Base-by-base conservation (phyloP, 2,329 filamentous ascomycete species). In the Verticillium nubilum region DNA sequence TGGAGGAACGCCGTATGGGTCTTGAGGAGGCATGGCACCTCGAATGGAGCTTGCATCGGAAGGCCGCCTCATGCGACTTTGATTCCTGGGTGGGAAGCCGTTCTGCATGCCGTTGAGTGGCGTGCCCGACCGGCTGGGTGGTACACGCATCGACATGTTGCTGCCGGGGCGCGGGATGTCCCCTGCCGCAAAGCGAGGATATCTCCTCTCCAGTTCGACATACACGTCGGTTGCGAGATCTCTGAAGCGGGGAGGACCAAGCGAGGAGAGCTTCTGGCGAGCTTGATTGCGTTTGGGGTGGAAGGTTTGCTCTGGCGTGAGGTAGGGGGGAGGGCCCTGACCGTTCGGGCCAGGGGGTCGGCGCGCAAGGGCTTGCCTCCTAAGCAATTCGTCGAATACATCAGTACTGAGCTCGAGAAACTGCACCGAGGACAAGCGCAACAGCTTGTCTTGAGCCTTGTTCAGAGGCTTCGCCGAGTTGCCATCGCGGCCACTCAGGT, bases 381-480 rank as follows among this genome's bases (percentile, higher is more conserved):
- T 88, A 66, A 96, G 82, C 65, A 98, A 81, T 76, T 99, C 95
- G 74, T 99, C 95, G 76, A 90, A 98, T 47, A 99, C 94, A 76
- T 99, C 95, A 60, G 94, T 98, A 75, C 93, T 97, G 63, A 99
- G 83, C 77, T 99, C 95, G 74, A 96, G 92, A 74, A 99, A 98
- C 74, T 99, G 95, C 28, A 96, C 91, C 1, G 89, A 81, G 1
- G 93, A 97, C 57, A 99, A 83, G 61, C 94, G 87, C 61, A 97
- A 82, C 60, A 98, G 82, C 80, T 99, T 99, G 75, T 98, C 95
- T 69, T 93, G 88, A 59, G 95, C 95, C 75, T 93, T 89, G 75
- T 96, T 97, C 28, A 91, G 88, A 57, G 88, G 88, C 56, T 86
- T 84, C 63, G 88, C 88, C 54, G 84, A 83, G 70, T 88, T 86